phyloP scores from a whole-genome alignment of 176 grass and related monocot genomes.

The Avena atlantica region DNA sequence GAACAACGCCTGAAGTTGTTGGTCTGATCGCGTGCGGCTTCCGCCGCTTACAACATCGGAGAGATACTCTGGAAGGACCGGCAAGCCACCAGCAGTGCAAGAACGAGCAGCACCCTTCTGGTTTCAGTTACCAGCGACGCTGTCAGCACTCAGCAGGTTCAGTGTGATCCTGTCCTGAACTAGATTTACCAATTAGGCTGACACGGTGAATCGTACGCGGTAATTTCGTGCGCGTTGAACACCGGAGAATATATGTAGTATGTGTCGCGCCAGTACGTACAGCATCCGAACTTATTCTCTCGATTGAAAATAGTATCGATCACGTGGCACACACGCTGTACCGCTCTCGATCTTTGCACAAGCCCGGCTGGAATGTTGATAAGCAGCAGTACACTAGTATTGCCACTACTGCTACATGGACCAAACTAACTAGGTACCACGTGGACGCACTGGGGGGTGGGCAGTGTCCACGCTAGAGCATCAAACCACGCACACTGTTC shows the following conservation, averaged over 20 bases:
- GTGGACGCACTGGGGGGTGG: conserved; percentile 24
- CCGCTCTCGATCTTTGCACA: neutral
- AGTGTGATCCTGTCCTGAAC: too few relatives aligned
- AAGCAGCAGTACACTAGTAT: neutral
- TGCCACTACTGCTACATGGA: neutral
- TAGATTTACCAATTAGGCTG: too few relatives aligned
- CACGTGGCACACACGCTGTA: neutral
- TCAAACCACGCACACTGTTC: conserved; percentile 16
- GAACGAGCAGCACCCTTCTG: too few relatives aligned
- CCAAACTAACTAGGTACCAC: neutral
- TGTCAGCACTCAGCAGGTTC: too few relatives aligned
- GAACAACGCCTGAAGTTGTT: too few relatives aligned
- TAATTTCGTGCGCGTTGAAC: neutral
- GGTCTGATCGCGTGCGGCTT: neutral
- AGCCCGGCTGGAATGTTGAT: conserved; percentile 38
- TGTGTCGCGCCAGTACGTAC: neutral
- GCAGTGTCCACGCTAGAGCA: conserved; percentile 32
- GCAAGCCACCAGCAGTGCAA: too few relatives aligned
- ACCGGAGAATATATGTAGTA: neutral
- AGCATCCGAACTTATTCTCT: neutral
- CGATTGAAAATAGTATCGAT: neutral
- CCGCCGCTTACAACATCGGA: neutral
- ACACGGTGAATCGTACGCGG: too few relatives aligned
- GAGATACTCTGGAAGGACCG: neutral
- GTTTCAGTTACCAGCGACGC: too few relatives aligned